These are phyloP conservation scores for Dalbergia oliveri DNA, from an alignment of 306 rosid genomes.

Conservation along the genomic window DNA sequence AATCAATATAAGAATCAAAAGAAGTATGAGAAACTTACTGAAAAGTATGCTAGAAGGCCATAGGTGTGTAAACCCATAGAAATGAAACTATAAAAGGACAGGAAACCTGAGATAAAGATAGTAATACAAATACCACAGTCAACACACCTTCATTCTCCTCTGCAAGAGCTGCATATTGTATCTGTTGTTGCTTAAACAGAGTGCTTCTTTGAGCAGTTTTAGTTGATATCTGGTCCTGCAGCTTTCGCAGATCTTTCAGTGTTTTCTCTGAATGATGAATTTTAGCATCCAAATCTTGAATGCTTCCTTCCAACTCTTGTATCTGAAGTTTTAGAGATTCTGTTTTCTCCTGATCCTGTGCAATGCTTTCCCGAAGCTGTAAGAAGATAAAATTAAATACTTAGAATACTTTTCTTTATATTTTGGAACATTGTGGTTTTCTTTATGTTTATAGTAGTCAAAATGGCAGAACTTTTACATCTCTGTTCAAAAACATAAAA, in stretches of 20 bases:
- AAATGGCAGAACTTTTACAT: constrained; percentile 1
- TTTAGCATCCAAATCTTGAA: constrained; percentile 65
- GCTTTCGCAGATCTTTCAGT: constrained; percentile 64
- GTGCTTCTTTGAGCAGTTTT: constrained; percentile 78
- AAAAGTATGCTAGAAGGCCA: constrained; percentile 24
- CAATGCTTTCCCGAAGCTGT: constrained; percentile 89
- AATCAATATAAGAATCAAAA: constrained; percentile 41
- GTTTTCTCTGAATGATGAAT: constrained; percentile 62
- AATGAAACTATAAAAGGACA: constrained; percentile 12
- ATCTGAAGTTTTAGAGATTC: constrained; percentile 66
- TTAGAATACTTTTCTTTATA: constrained; percentile 19
- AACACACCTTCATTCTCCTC: constrained; percentile 83
- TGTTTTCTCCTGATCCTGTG: constrained; percentile 82
- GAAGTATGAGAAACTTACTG: constrained; percentile 37
- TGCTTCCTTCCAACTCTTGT: constrained; percentile 73
- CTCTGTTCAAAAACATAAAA: background rate
- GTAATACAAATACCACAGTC: constrained; percentile 40
- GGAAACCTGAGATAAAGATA: constrained; percentile 6
- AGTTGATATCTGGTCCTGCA: constrained; percentile 69
- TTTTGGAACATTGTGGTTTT: constrained; percentile 15
- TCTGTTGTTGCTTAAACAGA: constrained; percentile 68
- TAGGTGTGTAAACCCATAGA: constrained; percentile 10
- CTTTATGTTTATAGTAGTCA: constrained; percentile 2
- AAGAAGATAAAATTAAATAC: constrained; percentile 47
- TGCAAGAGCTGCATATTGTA: constrained; percentile 67